Evolutionary conservation across 495 filamentous ascomycete genomes (phyloP).

Genomic region (Penicillium lividum): DNA sequence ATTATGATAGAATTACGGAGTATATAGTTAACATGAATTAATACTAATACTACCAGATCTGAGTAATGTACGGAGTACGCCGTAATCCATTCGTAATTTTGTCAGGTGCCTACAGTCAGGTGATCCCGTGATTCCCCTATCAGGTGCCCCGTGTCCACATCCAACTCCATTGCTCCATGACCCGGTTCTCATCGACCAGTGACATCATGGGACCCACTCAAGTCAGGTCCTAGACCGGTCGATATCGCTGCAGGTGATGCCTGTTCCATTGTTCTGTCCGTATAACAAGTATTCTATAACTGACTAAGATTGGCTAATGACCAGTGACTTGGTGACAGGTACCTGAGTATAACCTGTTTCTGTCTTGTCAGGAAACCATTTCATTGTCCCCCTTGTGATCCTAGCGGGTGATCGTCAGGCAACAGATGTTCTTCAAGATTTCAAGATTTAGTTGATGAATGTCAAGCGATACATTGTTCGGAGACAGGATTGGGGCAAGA

Average conservation of each 20-base stretch:
- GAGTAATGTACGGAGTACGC: background rate
- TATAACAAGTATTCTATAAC: slow-evolving; percentile 6
- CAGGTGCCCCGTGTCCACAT: slow-evolving; percentile 11
- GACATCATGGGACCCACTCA: slow-evolving; percentile 31
- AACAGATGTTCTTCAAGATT: slow-evolving; percentile 12
- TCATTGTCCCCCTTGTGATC: slow-evolving; percentile 24
- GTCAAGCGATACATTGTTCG: background rate
- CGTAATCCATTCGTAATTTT: background rate
- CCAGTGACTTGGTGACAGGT: slow-evolving; percentile 4
- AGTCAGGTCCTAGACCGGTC: slow-evolving; percentile 35
- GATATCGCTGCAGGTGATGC: slow-evolving; percentile 24
- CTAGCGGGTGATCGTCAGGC: slow-evolving; percentile 36
- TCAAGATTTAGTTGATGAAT: background rate
- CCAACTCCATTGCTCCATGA: background rate
- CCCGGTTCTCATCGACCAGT: slow-evolving; percentile 17
- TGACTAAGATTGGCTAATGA: background rate
- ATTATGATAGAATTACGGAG: no score
- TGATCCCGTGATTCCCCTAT: slow-evolving; percentile 24
- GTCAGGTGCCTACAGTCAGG: background rate
- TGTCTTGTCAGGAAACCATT: slow-evolving; percentile 23
- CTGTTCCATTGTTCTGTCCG: slow-evolving; percentile 4
- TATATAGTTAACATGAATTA: no score
- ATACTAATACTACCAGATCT: no score
- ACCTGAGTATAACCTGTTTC: slow-evolving; percentile 6
- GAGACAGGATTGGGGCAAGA: no score